phyloP scores from a whole-genome alignment of 805 yeast species.

The Myxozyma melibiosi region DNA sequence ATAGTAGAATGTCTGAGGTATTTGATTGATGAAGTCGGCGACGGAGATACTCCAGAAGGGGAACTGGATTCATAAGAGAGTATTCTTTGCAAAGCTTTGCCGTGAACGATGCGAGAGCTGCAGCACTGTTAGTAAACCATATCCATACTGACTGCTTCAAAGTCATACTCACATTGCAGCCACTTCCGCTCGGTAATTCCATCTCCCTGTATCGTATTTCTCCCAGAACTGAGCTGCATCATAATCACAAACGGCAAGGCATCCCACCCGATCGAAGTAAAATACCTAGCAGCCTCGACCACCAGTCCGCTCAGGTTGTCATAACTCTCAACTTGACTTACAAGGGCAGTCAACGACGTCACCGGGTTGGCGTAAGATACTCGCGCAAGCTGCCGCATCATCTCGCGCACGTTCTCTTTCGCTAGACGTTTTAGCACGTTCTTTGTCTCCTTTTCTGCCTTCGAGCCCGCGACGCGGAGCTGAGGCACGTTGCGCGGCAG shows the following conservation, averaged over 20 bases:
- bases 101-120: slow-evolving; percentile 71
- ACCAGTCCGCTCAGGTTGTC: slow-evolving; percentile 80
- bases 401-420: slow-evolving; percentile 70
- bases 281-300: slow-evolving; percentile 74
- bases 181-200: slow-evolving; percentile 82
- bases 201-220: slow-evolving; percentile 68
- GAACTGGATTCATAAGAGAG: slow-evolving; percentile 59
- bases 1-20: slow-evolving; percentile 60
- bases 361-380: slow-evolving; percentile 76
- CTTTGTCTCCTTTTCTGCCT: slow-evolving; percentile 77
- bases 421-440: slow-evolving; percentile 78
- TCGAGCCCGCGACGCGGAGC: slow-evolving; percentile 61
- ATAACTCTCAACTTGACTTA: slow-evolving; percentile 87
- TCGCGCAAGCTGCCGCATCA: slow-evolving; percentile 73
- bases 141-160: neutral
- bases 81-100: slow-evolving; percentile 67
- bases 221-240: slow-evolving; percentile 67
- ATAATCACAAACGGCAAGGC: slow-evolving; percentile 72
- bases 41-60: slow-evolving; percentile 60
- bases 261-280: slow-evolving; percentile 82
- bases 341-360: slow-evolving; percentile 68
- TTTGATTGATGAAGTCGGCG: slow-evolving; percentile 66
- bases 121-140: neutral
- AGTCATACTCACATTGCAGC: slow-evolving; percentile 55
- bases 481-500: slow-evolving; percentile 57